Base-by-base conservation (phyloP, 148 eudicot genomes). In the Cornus controversa region DNA sequence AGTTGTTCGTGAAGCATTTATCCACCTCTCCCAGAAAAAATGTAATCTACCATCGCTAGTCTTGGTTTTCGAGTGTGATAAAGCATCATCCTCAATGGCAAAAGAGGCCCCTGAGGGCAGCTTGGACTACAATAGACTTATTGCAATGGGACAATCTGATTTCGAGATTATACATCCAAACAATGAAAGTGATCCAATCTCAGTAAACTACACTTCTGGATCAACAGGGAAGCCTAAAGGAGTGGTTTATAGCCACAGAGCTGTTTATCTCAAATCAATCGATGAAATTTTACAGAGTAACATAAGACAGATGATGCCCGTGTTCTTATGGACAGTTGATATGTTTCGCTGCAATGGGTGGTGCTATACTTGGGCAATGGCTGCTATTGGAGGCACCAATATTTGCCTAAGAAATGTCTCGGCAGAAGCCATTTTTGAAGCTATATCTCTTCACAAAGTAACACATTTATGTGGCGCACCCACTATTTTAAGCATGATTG, bases 401-500 rank as follows among this genome's bases (percentile, higher is more conserved):
- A 70, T 92, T 37, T 92, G 90, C 79, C 79, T 84, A 10, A 78
- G 92, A 79, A 81, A 82, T 70, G 84, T 87, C 53, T 83, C 89
- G 3, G 37, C 91, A 13, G 42, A 83, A 47, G 82, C 36, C 31
- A 86, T 92, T 53, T 85, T 90, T 11, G 79, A 82, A 23, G 72
- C 82, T 25, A 82, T 90, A 36, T 66, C 29, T n/a, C 69, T 74
- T 37, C 86, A 88, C 71, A 83, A 82, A 42, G 92, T 92, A 25
- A 90, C 92, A 2, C 90, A 90, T 69, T 29, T 90, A 63, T 83
- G 91, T 26, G 93, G 96, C 10, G 84, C 89, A 14, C 96, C 96
- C n/a, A 71, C 86, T 6, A 84, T 92, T 24, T 75, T 92, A 50
- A 89, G 75, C 83, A 85, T 78, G 76, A 84, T 92, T 22, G 69